Base-by-base conservation (phyloP, 202 grass and related monocot species). In the Dendrocalamus latiflorus region DNA sequence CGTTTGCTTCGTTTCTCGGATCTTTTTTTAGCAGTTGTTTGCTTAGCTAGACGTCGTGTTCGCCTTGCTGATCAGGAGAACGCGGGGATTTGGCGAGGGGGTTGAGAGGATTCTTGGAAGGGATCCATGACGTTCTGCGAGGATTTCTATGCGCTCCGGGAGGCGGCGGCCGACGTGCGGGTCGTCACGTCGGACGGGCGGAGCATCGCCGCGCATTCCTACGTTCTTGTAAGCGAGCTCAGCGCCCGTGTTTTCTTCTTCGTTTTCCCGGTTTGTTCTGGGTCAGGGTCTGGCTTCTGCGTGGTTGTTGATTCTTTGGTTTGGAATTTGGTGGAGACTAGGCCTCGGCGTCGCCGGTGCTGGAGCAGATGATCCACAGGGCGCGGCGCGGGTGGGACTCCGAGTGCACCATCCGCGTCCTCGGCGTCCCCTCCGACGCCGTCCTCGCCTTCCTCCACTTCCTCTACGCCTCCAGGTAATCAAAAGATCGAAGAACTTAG, bases 101-200 rank as follows among this genome's bases (percentile, higher is more conserved):
- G n/a, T n/a, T n/a, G n/a, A n/a, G n/a, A n/a, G n/a, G n/a, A n/a
- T n/a, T n/a, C n/a, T 41, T 38, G 6, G 6, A 24, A n/a, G 51
- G 8, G 62, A 45, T 70, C 37, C 6, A 90, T 71, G 88, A 72
- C 43, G 56, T 1, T 50, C 30, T 53, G 48, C 33, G 67, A 51
- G 10, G 84, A 68, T 54, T 71, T 83, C 36, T 81, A 81, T 50
- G 67, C 80, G 45, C 60, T 79, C 58, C 42, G 75, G n/a, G n/a
- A n/a, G 76, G 58, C 62, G 65, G 82, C 89, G 10, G 53, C 89
- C 7, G 92, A 95, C 84, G 85, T 95, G 75, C 85, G 82, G 74
- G 65, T 98, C 69, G 85, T 98, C 73, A 98, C 89, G 37, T 95
- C 95, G 22, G 92, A 95, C 75, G 95, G 95, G 6, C 63, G 77